Evolutionary conservation across 805 yeast genomes (phyloP).

Genomic region (Schwanniomyces yamadae): DNA sequence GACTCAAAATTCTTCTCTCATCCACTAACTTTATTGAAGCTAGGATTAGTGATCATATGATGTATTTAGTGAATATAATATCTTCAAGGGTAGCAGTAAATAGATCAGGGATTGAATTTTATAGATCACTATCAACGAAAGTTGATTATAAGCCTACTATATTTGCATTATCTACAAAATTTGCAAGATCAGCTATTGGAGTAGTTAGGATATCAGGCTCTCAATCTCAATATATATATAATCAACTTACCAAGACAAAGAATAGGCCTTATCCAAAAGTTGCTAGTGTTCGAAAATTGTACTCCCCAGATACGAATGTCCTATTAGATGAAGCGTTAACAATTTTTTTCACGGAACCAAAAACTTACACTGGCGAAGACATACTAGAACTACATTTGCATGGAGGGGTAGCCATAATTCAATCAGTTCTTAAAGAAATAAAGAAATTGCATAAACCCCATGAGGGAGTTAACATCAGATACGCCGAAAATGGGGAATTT

Average conservation of each 20-base stretch:
- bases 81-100: no score
- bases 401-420: conserved; percentile 87
- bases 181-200: conserved; percentile 81
- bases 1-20: no score
- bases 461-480: conserved; percentile 49
- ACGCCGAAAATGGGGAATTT: conserved; percentile 94
- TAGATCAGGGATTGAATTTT: background rate
- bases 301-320: conserved; percentile 32
- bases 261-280: conserved; percentile 46
- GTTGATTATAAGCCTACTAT: conserved; percentile 58
- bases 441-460: conserved; percentile 47
- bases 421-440: conserved; percentile 65
- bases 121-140: background rate
- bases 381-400: conserved; percentile 85
- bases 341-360: conserved; percentile 67
- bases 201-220: conserved; percentile 83
- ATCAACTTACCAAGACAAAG: conserved; percentile 43
- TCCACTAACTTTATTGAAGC: no score
- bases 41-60: no score
- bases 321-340: conserved; percentile 78
- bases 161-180: conserved; percentile 85
- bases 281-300: conserved; percentile 61
- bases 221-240: conserved; percentile 45
- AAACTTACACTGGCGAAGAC: conserved; percentile 92
- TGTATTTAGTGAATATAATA: no score